Conservation (phyloP, 305 asterid genomes). For the Fraxinus sp. region DNA sequence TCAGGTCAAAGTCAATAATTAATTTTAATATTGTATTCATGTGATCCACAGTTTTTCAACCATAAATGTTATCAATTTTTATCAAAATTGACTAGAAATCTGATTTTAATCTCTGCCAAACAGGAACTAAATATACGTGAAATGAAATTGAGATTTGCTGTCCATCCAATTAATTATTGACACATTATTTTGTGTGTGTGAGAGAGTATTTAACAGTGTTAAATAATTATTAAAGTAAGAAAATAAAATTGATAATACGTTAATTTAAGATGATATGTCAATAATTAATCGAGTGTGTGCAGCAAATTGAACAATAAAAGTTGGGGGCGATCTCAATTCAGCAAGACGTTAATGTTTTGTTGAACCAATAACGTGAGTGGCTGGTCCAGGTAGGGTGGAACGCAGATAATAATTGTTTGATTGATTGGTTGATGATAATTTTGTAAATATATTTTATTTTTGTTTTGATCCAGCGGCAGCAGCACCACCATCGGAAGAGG, state of each 20-base stretch:
- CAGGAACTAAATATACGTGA: neutral
- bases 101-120: neutral
- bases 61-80: neutral
- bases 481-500: constrained; percentile 1
- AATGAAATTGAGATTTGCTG: neutral
- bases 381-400: constrained; percentile 9
- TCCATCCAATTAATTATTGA: neutral
- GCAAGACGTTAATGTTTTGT: neutral
- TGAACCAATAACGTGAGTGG: neutral
- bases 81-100: too few relatives aligned
- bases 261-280: neutral
- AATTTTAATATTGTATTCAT: too few relatives aligned
- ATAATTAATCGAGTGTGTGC: neutral
- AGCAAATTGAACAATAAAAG: neutral
- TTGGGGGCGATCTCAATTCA: neutral
- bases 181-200: too few relatives aligned
- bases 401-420: neutral
- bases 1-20: too few relatives aligned
- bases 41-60: too few relatives aligned
- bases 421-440: constrained; percentile 2
- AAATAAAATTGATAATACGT: too few relatives aligned
- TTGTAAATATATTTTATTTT: neutral
- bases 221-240: too few relatives aligned
- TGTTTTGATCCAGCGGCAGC: constrained; percentile 3
- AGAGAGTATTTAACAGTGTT: too few relatives aligned